These are phyloP conservation scores for Exophiala oligosperma DNA, from an alignment of 2,329 filamentous ascomycete genomes.

Conservation along the genomic window DNA sequence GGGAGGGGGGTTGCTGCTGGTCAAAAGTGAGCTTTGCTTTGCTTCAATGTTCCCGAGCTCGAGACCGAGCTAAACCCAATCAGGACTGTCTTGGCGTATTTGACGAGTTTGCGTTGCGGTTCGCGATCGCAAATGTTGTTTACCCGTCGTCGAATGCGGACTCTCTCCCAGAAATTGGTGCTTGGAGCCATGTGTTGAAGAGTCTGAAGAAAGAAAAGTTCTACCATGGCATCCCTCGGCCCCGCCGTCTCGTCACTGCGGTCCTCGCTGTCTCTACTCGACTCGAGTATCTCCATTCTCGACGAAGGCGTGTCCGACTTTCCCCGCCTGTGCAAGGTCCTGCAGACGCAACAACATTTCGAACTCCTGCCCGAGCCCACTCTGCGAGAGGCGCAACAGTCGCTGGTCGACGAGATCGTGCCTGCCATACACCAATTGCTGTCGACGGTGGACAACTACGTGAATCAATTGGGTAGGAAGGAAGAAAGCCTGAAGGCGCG, in stretches of 20 bases:
- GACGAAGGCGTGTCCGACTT: slow-evolving; percentile 63
- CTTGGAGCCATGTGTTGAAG: background rate
- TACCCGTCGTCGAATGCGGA: background rate
- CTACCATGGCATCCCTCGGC: slow-evolving; percentile 47
- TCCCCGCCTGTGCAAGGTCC: slow-evolving; percentile 61
- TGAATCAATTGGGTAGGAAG: slow-evolving; percentile 78
- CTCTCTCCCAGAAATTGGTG: too few relatives aligned
- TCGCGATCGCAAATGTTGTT: background rate
- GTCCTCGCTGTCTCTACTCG: slow-evolving; percentile 61
- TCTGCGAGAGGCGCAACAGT: slow-evolving; percentile 76
- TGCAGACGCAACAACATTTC: slow-evolving; percentile 77
- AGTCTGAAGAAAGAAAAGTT: background rate
- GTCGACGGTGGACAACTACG: slow-evolving; percentile 75
- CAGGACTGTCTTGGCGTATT: slow-evolving; percentile 16
- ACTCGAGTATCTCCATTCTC: slow-evolving; percentile 63
- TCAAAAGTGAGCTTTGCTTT: slow-evolving; percentile 14
- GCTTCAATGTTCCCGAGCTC: slow-evolving; percentile 1
- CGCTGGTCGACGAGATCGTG: slow-evolving; percentile 84
- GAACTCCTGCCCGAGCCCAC: slow-evolving; percentile 86
- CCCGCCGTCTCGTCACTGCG: slow-evolving; percentile 62
- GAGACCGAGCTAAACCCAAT: slow-evolving; percentile 5
- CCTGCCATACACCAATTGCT: slow-evolving; percentile 80
- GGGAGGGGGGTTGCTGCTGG: background rate
- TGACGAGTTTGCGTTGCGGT: slow-evolving; percentile 8
- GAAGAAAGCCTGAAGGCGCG: slow-evolving; percentile 82